Percentiles rank a stretch among this genome's conserved stretches.
Conservation (phyloP, 1,284 basidiomycete species). For the Cryptococcus sp. region DNA sequence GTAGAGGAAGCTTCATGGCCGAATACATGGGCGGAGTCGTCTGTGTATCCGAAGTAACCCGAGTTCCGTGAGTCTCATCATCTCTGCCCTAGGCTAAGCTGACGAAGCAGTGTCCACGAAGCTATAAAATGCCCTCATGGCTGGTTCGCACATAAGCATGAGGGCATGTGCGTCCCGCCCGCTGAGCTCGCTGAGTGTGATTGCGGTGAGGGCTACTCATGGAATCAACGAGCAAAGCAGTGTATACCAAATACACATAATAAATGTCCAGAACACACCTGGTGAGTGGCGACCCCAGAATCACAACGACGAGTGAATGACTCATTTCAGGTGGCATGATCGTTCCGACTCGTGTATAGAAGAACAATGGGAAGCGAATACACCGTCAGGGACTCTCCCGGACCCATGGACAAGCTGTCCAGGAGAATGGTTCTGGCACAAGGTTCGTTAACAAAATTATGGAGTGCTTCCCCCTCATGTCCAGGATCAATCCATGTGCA, state of each 20-base stretch:
- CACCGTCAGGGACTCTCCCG: not conserved
- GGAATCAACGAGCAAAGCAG: conserved; percentile 22
- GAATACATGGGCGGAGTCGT: not conserved
- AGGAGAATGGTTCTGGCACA: conserved; percentile 45
- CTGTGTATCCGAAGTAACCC: conserved; percentile 3
- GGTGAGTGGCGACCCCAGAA: conserved; percentile 17
- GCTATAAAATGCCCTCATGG: not conserved
- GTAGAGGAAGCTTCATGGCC: conserved; percentile 2
- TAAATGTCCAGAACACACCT: conserved; percentile 19
- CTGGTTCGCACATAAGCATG: conserved; percentile 3
- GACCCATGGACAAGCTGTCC: not conserved
- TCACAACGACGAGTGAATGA: too few species aligned
- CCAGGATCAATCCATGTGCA: conserved; percentile 21
- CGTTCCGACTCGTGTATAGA: not conserved
- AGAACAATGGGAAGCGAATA: not conserved
- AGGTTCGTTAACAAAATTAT: not conserved
- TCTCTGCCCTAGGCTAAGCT: not conserved
- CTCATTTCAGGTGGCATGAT: not conserved
- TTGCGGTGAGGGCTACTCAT: conserved; percentile 42
- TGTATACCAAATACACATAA: conserved; percentile 21
- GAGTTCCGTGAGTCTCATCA: not conserved
- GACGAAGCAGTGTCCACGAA: not conserved
- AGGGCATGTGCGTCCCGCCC: conserved; percentile 24
- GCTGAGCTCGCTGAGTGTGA: conserved; percentile 29
- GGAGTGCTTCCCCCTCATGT: not conserved